Conservation (phyloP, 1,284 basidiomycete genomes). For the Takashimella koratensis region DNA sequence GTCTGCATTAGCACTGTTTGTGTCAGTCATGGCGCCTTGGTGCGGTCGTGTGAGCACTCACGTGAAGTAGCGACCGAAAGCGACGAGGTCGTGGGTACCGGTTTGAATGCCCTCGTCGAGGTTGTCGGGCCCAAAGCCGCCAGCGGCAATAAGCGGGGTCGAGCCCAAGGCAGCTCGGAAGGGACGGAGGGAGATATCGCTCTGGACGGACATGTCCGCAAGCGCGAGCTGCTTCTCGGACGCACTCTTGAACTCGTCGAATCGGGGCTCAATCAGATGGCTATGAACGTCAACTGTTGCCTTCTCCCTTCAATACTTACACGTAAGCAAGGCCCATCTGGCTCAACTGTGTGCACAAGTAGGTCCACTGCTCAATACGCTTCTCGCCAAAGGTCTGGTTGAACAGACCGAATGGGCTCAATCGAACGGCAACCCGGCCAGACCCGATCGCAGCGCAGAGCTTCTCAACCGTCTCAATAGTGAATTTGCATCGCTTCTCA, state of each 20-base stretch:
- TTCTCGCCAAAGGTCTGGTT: slow-evolving; percentile 38
- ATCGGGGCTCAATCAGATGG: slow-evolving; percentile 35
- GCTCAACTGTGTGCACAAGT: slow-evolving; percentile 25
- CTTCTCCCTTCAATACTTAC: too few relatives aligned
- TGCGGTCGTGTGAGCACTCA: slow-evolving; percentile 12
- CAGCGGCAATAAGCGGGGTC: slow-evolving; percentile 29
- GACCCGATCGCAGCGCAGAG: slow-evolving; percentile 54
- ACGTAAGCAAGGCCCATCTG: slow-evolving; percentile 20
- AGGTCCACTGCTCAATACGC: slow-evolving; percentile 32
- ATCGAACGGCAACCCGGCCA: slow-evolving; percentile 54
- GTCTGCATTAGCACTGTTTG: slow-evolving; percentile 23
- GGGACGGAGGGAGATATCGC: slow-evolving; percentile 23
- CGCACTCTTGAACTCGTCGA: slow-evolving; percentile 31
- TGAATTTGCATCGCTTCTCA: slow-evolving; percentile 57
- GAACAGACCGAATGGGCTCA: slow-evolving; percentile 57
- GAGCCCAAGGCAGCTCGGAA: slow-evolving; percentile 23
- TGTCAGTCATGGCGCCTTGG: slow-evolving; percentile 6
- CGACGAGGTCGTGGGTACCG: slow-evolving; percentile 26
- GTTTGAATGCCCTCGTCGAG: slow-evolving; percentile 11
- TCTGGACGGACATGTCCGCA: slow-evolving; percentile 5
- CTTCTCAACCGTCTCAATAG: slow-evolving; percentile 55
- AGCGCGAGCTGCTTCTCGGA: slow-evolving; percentile 14
- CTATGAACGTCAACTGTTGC: slow-evolving; percentile 6
- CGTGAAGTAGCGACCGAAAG: slow-evolving; percentile 33
- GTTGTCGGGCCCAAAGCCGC: slow-evolving; percentile 28